Percentiles rank a stretch among this genome's conserved stretches.
These are phyloP conservation scores for Crithidia acanthocephali DNA, from an alignment of 208 protist species.

Conservation along the genomic window DNA sequence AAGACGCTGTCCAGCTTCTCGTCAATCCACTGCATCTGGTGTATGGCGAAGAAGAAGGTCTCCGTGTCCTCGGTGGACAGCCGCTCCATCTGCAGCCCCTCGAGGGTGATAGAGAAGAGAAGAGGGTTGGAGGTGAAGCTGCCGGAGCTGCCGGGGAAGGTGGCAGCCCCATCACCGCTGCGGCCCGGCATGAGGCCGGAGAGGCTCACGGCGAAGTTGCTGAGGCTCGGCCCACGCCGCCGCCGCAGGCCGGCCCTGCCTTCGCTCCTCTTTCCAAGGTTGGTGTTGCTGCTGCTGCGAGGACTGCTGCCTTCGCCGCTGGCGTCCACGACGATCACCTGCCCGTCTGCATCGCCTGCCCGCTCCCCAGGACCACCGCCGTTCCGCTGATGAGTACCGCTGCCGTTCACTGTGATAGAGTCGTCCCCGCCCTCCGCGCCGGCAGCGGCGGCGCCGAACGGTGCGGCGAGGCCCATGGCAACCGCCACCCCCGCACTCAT, in stretches of 20 bases:
- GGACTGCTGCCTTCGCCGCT: not conserved
- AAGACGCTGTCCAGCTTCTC: slow-evolving; percentile 43
- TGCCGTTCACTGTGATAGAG: too few relatives aligned
- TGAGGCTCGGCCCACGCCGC: not conserved
- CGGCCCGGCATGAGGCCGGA: not conserved
- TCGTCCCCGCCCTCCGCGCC: slow-evolving; percentile 1
- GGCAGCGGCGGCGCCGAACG: slow-evolving; percentile 12
- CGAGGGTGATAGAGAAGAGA: slow-evolving; percentile 52
- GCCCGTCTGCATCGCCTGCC: not conserved
- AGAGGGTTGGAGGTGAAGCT: slow-evolving; percentile 7
- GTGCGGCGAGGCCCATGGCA: not conserved
- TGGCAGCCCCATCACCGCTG: not conserved
- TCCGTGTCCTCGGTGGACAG: slow-evolving; percentile 58
- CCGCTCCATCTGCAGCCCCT: slow-evolving; percentile 53
- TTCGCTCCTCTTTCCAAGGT: not conserved
- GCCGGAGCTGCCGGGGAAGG: not conserved
- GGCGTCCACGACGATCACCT: slow-evolving; percentile 3
- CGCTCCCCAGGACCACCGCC: not conserved
- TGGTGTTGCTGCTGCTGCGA: not conserved
- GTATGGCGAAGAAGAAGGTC: slow-evolving; percentile 50
- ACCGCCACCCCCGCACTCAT: slow-evolving; percentile 16
- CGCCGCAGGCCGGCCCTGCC: not conserved
- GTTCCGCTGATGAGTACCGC: too few relatives aligned
- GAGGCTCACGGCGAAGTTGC: not conserved
- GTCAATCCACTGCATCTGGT: slow-evolving; percentile 73